Conservation (phyloP, 257 asterid species). For the Ilex aquifolium region DNA sequence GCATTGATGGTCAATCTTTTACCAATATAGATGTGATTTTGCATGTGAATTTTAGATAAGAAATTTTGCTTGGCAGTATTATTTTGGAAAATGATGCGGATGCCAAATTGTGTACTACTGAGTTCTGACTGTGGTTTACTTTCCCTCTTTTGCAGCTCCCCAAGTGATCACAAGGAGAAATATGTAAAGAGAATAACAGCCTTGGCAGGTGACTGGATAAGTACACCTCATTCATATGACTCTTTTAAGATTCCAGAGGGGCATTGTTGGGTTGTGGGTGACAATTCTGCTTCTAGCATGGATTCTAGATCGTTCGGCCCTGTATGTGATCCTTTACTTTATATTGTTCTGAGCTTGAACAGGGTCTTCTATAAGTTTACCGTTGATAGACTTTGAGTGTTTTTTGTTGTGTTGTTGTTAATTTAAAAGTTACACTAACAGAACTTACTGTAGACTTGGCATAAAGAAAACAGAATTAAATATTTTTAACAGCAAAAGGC, state of each 20-base stretch:
- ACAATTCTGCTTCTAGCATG: conserved; percentile 60
- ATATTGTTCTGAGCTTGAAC: not conserved
- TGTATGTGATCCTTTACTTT: conserved; percentile 30
- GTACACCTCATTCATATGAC: conserved; percentile 39
- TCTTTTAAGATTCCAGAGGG: conserved; percentile 68
- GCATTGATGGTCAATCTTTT: too few relatives aligned
- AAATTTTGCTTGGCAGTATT: too few relatives aligned
- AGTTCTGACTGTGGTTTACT: not conserved
- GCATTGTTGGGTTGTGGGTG: conserved; percentile 96
- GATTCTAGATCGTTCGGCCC: conserved; percentile 86
- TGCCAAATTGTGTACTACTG: too few relatives aligned
- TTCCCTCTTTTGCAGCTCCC: conserved; percentile 47
- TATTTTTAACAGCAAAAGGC: too few relatives aligned
- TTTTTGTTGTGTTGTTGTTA: conserved; percentile 1
- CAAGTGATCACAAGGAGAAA: conserved; percentile 53
- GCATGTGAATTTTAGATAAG: too few relatives aligned
- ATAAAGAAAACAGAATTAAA: too few relatives aligned
- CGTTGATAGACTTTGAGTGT: conserved; percentile 1
- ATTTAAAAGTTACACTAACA: not conserved
- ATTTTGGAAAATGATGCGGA: too few relatives aligned
- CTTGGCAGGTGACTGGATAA: conserved; percentile 81
- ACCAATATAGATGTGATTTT: too few relatives aligned
- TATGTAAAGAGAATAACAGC: conserved; percentile 70
- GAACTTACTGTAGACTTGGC: not conserved
- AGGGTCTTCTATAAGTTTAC: not conserved